Evolutionary conservation across 139 green algal genomes (phyloP).

Genomic region (Chara braunii): DNA sequence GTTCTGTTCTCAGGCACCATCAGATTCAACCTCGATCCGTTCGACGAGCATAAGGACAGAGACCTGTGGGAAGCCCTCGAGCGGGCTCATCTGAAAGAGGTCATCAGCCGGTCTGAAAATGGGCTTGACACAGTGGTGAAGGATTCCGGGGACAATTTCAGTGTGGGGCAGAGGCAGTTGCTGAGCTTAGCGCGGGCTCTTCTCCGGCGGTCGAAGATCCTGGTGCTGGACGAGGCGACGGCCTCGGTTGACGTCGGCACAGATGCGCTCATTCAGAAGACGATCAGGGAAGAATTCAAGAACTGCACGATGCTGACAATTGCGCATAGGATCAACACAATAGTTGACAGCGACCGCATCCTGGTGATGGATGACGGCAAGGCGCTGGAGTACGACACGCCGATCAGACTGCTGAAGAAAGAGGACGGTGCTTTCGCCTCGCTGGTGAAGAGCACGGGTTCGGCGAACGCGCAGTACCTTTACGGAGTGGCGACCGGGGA

Average conservation of each 20-base stretch:
- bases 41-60: conserved; percentile 56
- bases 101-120: conserved; percentile 10
- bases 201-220: conserved; percentile 56
- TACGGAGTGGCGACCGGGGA: not conserved
- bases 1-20: conserved; percentile 75
- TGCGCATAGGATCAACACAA: conserved; percentile 38
- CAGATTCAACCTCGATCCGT: conserved; percentile 87
- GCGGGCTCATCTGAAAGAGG: conserved; percentile 58
- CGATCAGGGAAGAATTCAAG: conserved; percentile 71
- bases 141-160: conserved; percentile 75
- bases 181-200: conserved; percentile 84
- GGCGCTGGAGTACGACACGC: conserved; percentile 37
- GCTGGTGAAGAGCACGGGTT: conserved; percentile 26
- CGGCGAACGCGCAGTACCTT: conserved; percentile 23
- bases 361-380: conserved; percentile 36
- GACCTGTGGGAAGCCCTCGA: conserved; percentile 70
- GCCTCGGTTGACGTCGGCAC: conserved; percentile 78
- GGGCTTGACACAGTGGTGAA: conserved; percentile 21
- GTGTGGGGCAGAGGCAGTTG: conserved; percentile 80
- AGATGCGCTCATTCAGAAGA: conserved; percentile 64
- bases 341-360: conserved; percentile 34
- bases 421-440: conserved; percentile 6
- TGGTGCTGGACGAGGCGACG: conserved; percentile 84
- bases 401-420: conserved; percentile 12
- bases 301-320: conserved; percentile 62